Evolutionary conservation across 768 basidiomycete genomes (phyloP).

Genomic region (Holtermanniella nyarrowii): DNA sequence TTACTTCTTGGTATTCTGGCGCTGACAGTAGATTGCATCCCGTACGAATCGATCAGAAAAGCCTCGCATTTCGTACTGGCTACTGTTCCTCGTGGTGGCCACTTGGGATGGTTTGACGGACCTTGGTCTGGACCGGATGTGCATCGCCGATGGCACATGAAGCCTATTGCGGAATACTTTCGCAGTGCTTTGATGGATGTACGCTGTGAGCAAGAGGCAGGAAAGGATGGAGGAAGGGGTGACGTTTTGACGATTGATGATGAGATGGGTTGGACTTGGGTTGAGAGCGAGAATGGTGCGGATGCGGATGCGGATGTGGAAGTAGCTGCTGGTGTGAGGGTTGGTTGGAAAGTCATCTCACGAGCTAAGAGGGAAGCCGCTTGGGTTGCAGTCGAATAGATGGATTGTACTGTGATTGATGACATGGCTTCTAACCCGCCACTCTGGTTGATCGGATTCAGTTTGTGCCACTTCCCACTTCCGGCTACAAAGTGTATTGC

Average conservation of each 20-base stretch:
- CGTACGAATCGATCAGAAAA: constrained; percentile 5
- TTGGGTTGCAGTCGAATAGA: background rate
- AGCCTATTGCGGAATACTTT: constrained; percentile 14
- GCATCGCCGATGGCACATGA: constrained; percentile 19
- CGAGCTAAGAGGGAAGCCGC: background rate
- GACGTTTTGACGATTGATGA: background rate
- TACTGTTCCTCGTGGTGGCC: constrained; percentile 13
- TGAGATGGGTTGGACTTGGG: background rate
- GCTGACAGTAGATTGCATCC: constrained; percentile 7
- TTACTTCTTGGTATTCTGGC: background rate
- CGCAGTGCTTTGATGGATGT: constrained; percentile 1
- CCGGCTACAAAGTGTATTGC: too few relatives aligned
- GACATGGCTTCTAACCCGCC: too few relatives aligned
- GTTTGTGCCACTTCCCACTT: background rate
- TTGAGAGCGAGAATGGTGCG: background rate
- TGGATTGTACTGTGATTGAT: background rate
- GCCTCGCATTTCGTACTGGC: constrained; percentile 15
- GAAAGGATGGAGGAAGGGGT: too few relatives aligned
- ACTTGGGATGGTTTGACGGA: constrained; percentile 20
- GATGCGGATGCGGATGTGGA: too few relatives aligned
- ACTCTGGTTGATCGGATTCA: too few relatives aligned
- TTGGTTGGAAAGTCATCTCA: background rate
- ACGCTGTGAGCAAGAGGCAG: too few relatives aligned
- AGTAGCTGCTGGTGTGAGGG: too few relatives aligned
- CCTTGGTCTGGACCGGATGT: constrained; percentile 8